Percentiles rank a stretch among this genome's conserved stretches.
These are phyloP conservation scores for Tilletia horrida DNA, from an alignment of 1,284 basidiomycete species.

Conservation along the genomic window DNA sequence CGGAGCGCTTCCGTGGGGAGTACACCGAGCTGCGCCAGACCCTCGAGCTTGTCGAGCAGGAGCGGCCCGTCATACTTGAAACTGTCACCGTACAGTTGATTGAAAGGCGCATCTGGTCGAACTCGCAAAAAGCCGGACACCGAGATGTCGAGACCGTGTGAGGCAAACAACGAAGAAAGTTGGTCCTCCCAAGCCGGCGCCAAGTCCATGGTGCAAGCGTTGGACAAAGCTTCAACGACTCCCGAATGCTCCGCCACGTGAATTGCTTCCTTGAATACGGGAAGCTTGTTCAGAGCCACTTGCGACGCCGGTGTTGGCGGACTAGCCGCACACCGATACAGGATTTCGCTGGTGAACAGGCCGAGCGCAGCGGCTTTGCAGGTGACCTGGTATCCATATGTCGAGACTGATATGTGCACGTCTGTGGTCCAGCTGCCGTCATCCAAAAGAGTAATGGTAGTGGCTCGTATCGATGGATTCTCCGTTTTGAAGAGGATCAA, in stretches of 20 bases:
- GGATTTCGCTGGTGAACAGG: slow-evolving; percentile 13
- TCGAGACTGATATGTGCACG: not conserved
- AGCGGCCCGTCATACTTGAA: slow-evolving; percentile 12
- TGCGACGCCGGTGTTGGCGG: not conserved
- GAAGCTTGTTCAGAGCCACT: not conserved
- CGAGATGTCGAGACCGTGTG: not conserved
- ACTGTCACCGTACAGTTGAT: slow-evolving; percentile 11
- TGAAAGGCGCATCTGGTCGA: slow-evolving; percentile 11
- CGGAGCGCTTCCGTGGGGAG: not conserved
- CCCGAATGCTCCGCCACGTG: slow-evolving; percentile 1
- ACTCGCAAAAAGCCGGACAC: not conserved
- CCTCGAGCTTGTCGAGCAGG: slow-evolving; percentile 4
- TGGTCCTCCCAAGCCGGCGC: not conserved
- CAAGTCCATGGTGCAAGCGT: not conserved
- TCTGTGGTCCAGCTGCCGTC: slow-evolving; percentile 6
- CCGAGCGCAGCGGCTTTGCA: slow-evolving; percentile 12
- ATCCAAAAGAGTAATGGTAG: not conserved
- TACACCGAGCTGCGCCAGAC: not conserved
- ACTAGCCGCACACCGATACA: slow-evolving; percentile 2
- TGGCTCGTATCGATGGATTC: not conserved
- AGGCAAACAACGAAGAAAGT: not conserved
- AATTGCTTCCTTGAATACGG: slow-evolving; percentile 9
- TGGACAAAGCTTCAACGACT: not conserved
- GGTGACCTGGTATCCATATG: slow-evolving; percentile 1
- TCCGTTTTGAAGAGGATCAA: not conserved